Conservation (phyloP, 2,329 filamentous ascomycete genomes). For the Colletotrichum spinosum region DNA sequence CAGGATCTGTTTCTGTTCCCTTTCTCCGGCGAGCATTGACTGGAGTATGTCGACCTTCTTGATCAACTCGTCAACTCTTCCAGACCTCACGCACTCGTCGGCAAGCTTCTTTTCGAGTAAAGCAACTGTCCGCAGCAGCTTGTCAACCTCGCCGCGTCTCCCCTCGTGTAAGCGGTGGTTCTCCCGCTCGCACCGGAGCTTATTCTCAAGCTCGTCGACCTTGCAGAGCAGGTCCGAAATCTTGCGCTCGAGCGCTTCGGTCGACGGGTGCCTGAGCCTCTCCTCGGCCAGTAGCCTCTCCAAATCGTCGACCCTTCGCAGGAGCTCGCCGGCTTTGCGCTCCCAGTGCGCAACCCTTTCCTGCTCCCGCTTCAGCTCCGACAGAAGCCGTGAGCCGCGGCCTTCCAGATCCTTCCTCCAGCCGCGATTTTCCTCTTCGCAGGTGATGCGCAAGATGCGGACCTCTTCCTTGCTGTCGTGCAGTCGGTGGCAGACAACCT, state of each 20-base stretch:
- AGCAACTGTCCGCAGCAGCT: slow-evolving; percentile 16
- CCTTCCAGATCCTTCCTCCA: slow-evolving; percentile 30
- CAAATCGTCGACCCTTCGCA: slow-evolving; percentile 22
- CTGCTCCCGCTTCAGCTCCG: slow-evolving; percentile 93
- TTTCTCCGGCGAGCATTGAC: slow-evolving; percentile 23
- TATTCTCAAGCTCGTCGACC: slow-evolving; percentile 31
- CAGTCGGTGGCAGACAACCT: slow-evolving; percentile 9
- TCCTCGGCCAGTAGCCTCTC: slow-evolving; percentile 28
- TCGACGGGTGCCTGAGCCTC: slow-evolving; percentile 14
- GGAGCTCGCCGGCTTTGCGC: slow-evolving; percentile 66
- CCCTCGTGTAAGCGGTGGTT: slow-evolving; percentile 23
- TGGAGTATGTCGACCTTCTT: slow-evolving; percentile 33
- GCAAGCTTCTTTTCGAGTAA: slow-evolving; percentile 30
- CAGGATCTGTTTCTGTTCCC: slow-evolving; percentile 25
- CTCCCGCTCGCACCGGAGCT: slow-evolving; percentile 25
- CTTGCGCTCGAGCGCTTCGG: slow-evolving; percentile 24
- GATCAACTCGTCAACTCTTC: slow-evolving; percentile 15
- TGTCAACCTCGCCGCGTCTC: slow-evolving; percentile 26
- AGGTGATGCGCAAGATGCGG: slow-evolving; percentile 21
- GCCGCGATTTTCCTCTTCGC: slow-evolving; percentile 25
- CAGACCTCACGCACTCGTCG: slow-evolving; percentile 17
- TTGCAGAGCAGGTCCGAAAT: slow-evolving; percentile 29
- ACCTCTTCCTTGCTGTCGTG: slow-evolving; percentile 26
- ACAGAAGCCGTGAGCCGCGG: slow-evolving; percentile 40
- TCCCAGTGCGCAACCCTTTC: slow-evolving; percentile 99